Evolutionary conservation across 164 flowering plant genomes (phyloP).

Genomic region (Aristolochia californica): DNA sequence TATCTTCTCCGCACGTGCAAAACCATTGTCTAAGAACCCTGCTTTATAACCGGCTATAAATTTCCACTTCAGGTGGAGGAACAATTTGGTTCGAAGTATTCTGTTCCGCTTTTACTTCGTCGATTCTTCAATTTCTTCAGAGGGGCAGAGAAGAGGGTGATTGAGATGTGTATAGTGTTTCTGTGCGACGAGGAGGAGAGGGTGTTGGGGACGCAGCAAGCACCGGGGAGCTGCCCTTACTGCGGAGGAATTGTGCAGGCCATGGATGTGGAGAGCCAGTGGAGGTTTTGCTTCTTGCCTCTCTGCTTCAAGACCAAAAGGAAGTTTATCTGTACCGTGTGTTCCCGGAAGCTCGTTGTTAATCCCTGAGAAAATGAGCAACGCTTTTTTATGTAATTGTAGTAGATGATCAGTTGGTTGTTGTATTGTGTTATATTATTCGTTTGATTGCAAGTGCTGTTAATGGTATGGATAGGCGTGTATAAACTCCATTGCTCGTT

Average conservation of each 20-base stretch:
- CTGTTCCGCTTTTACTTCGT: neutral
- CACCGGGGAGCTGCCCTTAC: slow-evolving; percentile 74
- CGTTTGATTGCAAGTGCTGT: too few relatives aligned
- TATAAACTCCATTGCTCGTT: too few relatives aligned
- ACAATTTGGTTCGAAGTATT: neutral
- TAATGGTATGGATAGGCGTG: too few relatives aligned
- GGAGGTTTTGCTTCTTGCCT: slow-evolving; percentile 75
- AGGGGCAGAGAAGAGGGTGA: too few relatives aligned
- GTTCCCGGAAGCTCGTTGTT: slow-evolving; percentile 37
- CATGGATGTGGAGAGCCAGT: slow-evolving; percentile 54
- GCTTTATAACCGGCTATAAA: too few relatives aligned
- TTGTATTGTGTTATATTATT: too few relatives aligned
- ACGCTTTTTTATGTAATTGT: neutral
- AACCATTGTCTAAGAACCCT: too few relatives aligned
- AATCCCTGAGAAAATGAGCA: slow-evolving; percentile 7
- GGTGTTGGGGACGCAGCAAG: slow-evolving; percentile 49
- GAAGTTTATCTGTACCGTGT: slow-evolving; percentile 44
- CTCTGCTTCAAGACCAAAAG: slow-evolving; percentile 47
- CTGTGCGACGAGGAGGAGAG: slow-evolving; percentile 69
- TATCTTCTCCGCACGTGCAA: too few relatives aligned
- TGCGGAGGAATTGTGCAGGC: slow-evolving; percentile 74
- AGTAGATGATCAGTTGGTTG: too few relatives aligned
- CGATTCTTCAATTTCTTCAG: too few relatives aligned
- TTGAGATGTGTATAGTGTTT: slow-evolving; percentile 68
- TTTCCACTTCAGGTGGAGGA: neutral